Base-by-base conservation (phyloP, 106 monocot genomes). In the Narthecium ossifragum region DNA sequence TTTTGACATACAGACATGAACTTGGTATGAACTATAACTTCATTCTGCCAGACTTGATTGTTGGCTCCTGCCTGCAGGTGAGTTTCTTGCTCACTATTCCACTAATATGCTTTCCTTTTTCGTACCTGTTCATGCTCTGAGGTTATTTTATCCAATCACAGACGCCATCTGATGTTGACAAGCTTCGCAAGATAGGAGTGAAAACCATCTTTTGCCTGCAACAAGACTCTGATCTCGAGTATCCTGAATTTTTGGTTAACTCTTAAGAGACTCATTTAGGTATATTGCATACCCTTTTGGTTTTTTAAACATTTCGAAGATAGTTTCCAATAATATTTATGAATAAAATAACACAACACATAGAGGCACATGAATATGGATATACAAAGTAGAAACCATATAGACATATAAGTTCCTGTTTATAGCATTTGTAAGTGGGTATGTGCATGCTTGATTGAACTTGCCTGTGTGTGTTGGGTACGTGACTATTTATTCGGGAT, bases 191-290 rank as follows among this genome's bases (percentile, higher is more conserved):
- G 33, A 81, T 91, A 33, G 96, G 87, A 63, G 96, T 87, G 24
- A 98, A 77, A 70, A 98, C 96, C 27, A 84, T 98, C 57, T 98
- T 84, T 59, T 98, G 96, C 72, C 73, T 98, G 78, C 96, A 98
- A 52, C 83, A 98, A 65, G 63, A 98, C 57, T 46, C 96, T 15
- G 96, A 98, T 58, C 77, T 98, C 29, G 84, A 84, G 96, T 98
- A 98, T 90, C 90, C 86, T 82, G 10, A 60, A 2, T 73, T 11
- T 30, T 55, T n/a, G n/a, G n/a, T n/a, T n/a, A n/a, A n/a, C n/a
- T n/a, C n/a, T n/a, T n/a, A n/a, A n/a, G n/a, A n/a, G n/a, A n/a
- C n/a, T n/a, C n/a, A n/a, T n/a, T n/a, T n/a, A n/a, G n/a, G n/a
- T n/a, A n/a, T n/a, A n/a, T n/a, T n/a, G n/a, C n/a, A n/a, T n/a